phyloP scores from a whole-genome alignment of 108 stramenopile genomes.

The Fragilaria crotonensis region DNA sequence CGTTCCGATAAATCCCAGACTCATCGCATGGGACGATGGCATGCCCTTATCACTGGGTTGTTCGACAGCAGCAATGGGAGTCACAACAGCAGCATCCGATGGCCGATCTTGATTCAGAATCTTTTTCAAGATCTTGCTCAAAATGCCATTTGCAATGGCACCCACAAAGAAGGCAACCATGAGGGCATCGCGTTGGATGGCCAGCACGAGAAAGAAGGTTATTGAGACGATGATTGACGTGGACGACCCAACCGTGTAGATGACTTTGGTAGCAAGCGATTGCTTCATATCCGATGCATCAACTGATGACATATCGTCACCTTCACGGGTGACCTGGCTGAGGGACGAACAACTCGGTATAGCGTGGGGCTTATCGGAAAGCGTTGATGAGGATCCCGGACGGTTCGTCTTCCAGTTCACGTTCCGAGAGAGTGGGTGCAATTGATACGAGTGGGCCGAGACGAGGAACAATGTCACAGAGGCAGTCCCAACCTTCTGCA shows the following conservation, averaged over 20 bases:
- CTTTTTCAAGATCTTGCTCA: slow-evolving; percentile 58
- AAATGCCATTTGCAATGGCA: slow-evolving; percentile 59
- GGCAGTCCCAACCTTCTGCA: no score
- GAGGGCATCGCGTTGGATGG: slow-evolving; percentile 55
- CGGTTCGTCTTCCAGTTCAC: no score
- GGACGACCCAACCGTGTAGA: slow-evolving; percentile 50
- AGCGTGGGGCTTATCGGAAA: no score
- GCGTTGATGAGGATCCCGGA: no score
- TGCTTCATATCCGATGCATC: no score
- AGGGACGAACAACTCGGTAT: no score
- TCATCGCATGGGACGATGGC: slow-evolving; percentile 86
- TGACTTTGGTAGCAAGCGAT: no score
- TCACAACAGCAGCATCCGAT: slow-evolving; percentile 12
- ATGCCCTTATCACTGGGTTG: slow-evolving; percentile 78
- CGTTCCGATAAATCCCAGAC: slow-evolving; percentile 75
- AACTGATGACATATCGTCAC: no score
- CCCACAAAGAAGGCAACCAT: slow-evolving; percentile 68
- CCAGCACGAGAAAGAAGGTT: slow-evolving; percentile 61
- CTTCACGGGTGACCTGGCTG: no score
- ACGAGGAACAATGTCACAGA: no score
- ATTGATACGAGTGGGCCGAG: no score
- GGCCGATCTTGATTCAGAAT: slow-evolving; percentile 62
- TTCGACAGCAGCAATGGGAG: slow-evolving; percentile 6
- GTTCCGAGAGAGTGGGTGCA: no score
- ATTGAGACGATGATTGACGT: slow-evolving; percentile 66